phyloP scores from a whole-genome alignment of 192 early-diverging fungal species.

The Gamsiella multidivaricata region DNA sequence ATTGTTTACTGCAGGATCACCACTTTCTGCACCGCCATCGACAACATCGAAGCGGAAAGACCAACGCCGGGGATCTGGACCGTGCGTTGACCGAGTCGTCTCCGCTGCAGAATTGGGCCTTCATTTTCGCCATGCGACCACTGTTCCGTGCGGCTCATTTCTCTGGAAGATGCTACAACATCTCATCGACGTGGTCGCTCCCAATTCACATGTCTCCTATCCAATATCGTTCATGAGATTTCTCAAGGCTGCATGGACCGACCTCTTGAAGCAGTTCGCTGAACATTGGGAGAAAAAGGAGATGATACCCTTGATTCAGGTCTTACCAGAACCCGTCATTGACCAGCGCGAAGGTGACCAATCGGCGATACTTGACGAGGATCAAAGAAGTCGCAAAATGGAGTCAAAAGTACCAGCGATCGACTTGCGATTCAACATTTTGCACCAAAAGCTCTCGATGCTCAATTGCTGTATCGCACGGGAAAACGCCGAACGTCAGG shows the following conservation, averaged over 20 bases:
- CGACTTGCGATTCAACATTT: slow-evolving; percentile 70
- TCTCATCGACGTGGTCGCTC: slow-evolving; percentile 55
- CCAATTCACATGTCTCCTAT: slow-evolving; percentile 40
- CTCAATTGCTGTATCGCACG: slow-evolving; percentile 81
- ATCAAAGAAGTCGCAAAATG: no score
- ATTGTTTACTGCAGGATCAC: slow-evolving; percentile 21
- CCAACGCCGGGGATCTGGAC: neutral
- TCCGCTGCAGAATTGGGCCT: slow-evolving; percentile 52
- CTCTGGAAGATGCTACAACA: slow-evolving; percentile 63
- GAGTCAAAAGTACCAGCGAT: slow-evolving; percentile 38
- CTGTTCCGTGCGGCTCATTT: slow-evolving; percentile 61
- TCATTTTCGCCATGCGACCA: slow-evolving; percentile 54
- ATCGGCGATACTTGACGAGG: no score
- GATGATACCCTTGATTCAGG: slow-evolving; percentile 63
- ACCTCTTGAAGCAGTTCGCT: slow-evolving; percentile 63
- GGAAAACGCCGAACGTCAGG: neutral
- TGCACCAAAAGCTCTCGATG: slow-evolving; percentile 83
- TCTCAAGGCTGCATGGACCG: slow-evolving; percentile 72
- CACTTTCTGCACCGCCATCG: slow-evolving; percentile 27
- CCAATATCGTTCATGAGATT: slow-evolving; percentile 73
- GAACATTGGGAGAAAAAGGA: slow-evolving; percentile 66
- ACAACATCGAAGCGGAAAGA: slow-evolving; percentile 19
- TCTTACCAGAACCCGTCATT: slow-evolving; percentile 1
- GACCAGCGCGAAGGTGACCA: slow-evolving; percentile 7
- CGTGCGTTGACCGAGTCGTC: slow-evolving; percentile 4